Base-by-base conservation (phyloP, 2,329 filamentous ascomycete species). In the Colletotrichum abscissum region DNA sequence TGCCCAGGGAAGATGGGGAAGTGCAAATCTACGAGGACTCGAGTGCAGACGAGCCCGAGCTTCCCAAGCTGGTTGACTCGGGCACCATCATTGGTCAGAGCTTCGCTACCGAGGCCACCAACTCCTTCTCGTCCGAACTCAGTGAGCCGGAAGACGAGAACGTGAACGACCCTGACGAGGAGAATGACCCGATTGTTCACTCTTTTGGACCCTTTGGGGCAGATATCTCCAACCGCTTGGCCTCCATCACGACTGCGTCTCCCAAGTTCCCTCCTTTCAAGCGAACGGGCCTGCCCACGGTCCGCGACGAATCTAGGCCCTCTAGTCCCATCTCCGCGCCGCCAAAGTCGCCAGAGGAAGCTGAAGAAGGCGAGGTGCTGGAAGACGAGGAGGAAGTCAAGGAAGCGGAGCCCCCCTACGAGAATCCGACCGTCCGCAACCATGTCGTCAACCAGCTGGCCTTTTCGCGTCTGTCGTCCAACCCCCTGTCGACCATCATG, bases 371-470 rank as follows among this genome's bases (percentile, higher is more conserved):
- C 38, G 69, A 63, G 38, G 62, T 73, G 2, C 57, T 72, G 19
- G 64, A 74, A 49, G 67, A 67, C 28, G 69, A 63, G 38, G 62
- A 74, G 2, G 63, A 74, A 28, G 64, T 68, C 11, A 33, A 64
- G 52, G 57, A 66, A 42, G 58, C 64, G 24, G 69, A 74, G 59
- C 64, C 80, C 19, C 74, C 76, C 8, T 38, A 78, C 56, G 76
- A 78, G 69, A 77, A 78, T 67, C 82, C 84, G 24, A 76, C 81
- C 35, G 81, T 97, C 76, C 89, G 89, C 78, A 97, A 98, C 82
- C 97, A 99, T 80, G 92, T 97, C 75, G 90, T 97, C 81, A 98
- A 98, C 83, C 97, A 99, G 84, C 90, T 99, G 35, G 97, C 97
- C 38, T 99, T 94, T 83, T 98, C 97, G 1, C 94, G 96, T 33